Evolutionary conservation across 768 basidiomycete genomes (phyloP).

Genomic region (Pluteus cervinus): DNA sequence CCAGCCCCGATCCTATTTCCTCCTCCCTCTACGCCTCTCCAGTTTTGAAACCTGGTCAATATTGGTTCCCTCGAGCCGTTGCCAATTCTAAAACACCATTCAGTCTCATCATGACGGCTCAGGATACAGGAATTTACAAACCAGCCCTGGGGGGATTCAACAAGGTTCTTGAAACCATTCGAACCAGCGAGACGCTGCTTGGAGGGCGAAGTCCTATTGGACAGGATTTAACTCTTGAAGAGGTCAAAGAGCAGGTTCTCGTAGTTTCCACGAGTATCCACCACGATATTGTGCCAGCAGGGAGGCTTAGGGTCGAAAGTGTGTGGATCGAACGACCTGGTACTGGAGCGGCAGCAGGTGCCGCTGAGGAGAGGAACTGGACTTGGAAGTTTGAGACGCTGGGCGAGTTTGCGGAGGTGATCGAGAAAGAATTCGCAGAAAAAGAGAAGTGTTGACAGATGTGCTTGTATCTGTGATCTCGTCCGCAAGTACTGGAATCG

Average conservation of each 20-base stretch:
- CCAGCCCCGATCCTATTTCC: constrained; percentile 11
- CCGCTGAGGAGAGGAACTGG: constrained; percentile 33
- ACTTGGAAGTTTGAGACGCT: constrained; percentile 54
- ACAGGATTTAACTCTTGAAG: too few relatives aligned
- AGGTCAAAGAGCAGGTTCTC: constrained; percentile 44
- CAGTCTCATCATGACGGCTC: constrained; percentile 61
- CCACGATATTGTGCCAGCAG: constrained; percentile 65
- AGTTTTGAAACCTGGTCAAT: constrained; percentile 24
- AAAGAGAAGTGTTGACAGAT: too few relatives aligned
- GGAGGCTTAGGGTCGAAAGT: constrained; percentile 43
- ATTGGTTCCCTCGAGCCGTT: constrained; percentile 39
- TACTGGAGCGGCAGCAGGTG: too few relatives aligned
- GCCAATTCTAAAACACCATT: constrained; percentile 48
- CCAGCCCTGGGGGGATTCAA: constrained; percentile 53
- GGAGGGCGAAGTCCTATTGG: constrained; percentile 16
- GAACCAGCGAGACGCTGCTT: constrained; percentile 32
- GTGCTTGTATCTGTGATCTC: too few relatives aligned
- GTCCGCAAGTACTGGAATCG: too few relatives aligned
- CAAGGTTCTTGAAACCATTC: constrained; percentile 38
- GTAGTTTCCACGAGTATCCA: constrained; percentile 62
- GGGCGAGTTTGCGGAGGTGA: constrained; percentile 53
- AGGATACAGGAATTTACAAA: constrained; percentile 72
- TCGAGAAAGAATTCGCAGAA: constrained; percentile 45
- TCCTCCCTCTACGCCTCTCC: constrained; percentile 24
- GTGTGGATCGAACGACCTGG: constrained; percentile 66